phyloP scores from a whole-genome alignment of 306 rosid species.

The Glycine latifolia region DNA sequence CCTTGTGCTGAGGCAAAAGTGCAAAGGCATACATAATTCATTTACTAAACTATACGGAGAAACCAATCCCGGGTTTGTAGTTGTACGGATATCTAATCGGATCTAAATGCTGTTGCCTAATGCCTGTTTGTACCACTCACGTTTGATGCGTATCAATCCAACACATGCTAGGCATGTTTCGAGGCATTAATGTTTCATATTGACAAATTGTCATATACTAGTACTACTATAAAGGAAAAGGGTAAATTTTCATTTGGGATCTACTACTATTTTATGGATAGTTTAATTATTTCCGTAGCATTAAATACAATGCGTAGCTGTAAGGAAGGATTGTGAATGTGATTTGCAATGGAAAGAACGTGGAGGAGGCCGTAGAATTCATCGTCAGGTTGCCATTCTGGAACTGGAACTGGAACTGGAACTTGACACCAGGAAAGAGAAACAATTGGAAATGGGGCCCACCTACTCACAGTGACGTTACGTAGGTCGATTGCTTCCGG shows the following conservation, averaged over 20 bases:
- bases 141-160: neutral
- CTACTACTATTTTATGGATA: neutral
- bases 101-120: too few species aligned
- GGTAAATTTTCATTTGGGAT: neutral
- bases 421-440: too few species aligned
- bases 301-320: neutral
- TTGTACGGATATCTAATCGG: neutral
- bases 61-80: slow-evolving; percentile 6
- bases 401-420: neutral
- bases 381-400: neutral
- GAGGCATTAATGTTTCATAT: slow-evolving; percentile 3
- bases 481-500: slow-evolving; percentile 36
- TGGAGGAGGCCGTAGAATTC: neutral
- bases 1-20: neutral
- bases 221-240: too few species aligned
- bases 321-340: neutral
- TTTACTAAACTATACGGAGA: neutral
- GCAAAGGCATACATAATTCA: neutral
- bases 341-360: too few species aligned
- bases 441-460: neutral
- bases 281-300: neutral
- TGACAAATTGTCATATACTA: too few species aligned
- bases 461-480: neutral
- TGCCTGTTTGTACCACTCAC: too few species aligned
- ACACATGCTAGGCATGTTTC: slow-evolving; percentile 12